A percentile compares a stretch with the other conserved stretches of the same genome.
Conservation (phyloP, 2,329 filamentous ascomycete genomes). For the Fusarium sp. region DNA sequence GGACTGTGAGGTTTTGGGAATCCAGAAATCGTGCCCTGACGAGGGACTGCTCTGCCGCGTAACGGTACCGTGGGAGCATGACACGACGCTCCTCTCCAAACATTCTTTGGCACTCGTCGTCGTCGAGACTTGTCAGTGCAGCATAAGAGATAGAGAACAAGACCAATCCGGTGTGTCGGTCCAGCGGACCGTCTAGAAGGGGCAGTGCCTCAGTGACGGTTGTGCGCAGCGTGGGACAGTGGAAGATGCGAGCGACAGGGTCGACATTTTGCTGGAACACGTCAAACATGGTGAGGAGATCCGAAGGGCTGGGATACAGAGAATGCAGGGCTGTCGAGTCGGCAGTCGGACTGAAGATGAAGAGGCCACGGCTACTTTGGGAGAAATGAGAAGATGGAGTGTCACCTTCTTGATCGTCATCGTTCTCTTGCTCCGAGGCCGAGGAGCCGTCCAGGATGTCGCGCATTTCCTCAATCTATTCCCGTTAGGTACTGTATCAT, state of each 20-base stretch:
- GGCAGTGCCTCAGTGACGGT: neutral
- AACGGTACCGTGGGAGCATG: slow-evolving; percentile 3
- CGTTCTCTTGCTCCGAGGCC: neutral
- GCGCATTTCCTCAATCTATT: neutral
- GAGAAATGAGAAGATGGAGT: neutral
- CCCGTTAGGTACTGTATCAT: neutral
- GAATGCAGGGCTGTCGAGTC: neutral
- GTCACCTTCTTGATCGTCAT: neutral
- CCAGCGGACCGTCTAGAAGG: neutral
- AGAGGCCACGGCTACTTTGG: neutral
- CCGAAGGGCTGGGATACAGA: neutral
- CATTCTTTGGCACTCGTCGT: neutral
- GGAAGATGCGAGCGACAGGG: slow-evolving; percentile 4
- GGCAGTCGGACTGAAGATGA: neutral
- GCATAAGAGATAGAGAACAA: slow-evolving; percentile 14
- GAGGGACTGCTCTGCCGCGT: slow-evolving; percentile 6
- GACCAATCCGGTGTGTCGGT: neutral
- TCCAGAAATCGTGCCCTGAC: slow-evolving; percentile 5
- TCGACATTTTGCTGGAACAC: slow-evolving; percentile 1
- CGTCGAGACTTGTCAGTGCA: slow-evolving; percentile 3
- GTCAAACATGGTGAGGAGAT: neutral
- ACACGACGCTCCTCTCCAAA: neutral
- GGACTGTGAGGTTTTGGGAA: neutral
- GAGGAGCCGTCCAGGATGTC: neutral
- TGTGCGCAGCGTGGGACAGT: neutral